Evolutionary conservation across 176 grass and related monocot genomes (phyloP).

Genomic region (Aegilops tauschii): DNA sequence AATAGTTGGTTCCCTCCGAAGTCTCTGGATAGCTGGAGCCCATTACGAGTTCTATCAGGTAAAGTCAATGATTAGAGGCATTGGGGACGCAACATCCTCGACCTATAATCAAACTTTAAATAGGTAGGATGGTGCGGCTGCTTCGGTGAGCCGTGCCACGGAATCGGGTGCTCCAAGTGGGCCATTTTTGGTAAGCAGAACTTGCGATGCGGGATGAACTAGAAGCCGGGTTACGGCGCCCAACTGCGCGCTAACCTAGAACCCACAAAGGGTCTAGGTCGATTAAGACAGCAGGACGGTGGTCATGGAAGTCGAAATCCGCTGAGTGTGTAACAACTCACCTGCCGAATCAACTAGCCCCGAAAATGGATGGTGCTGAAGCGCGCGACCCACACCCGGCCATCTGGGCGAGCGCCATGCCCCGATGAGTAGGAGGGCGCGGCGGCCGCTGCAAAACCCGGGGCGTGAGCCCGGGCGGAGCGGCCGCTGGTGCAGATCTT

Average conservation of each 20-base stretch:
- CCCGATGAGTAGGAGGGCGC: not conserved
- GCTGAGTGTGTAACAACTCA: slow-evolving; percentile 81
- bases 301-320: slow-evolving; percentile 58
- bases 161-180: slow-evolving; percentile 46
- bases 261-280: slow-evolving; percentile 63
- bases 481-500: slow-evolving; percentile 66
- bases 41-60: slow-evolving; percentile 64
- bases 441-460: slow-evolving; percentile 50
- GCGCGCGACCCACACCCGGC: not conserved
- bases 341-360: slow-evolving; percentile 84
- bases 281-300: slow-evolving; percentile 41
- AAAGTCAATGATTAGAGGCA: slow-evolving; percentile 93
- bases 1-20: slow-evolving; percentile 67
- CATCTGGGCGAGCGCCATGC: not conserved
- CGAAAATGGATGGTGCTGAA: slow-evolving; percentile 62
- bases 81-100: slow-evolving; percentile 71
- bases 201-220: slow-evolving; percentile 49
- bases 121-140: slow-evolving; percentile 61
- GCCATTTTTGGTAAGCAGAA: slow-evolving; percentile 60
- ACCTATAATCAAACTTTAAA: slow-evolving; percentile 96
- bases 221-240: slow-evolving; percentile 26
- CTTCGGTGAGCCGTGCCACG: not conserved
- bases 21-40: slow-evolving; percentile 60
- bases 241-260: slow-evolving; percentile 51
- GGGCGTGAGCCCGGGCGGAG: slow-evolving; percentile 64